phyloP scores from a whole-genome alignment of 1,284 basidiomycete genomes.

The Ustilago cynodontis region DNA sequence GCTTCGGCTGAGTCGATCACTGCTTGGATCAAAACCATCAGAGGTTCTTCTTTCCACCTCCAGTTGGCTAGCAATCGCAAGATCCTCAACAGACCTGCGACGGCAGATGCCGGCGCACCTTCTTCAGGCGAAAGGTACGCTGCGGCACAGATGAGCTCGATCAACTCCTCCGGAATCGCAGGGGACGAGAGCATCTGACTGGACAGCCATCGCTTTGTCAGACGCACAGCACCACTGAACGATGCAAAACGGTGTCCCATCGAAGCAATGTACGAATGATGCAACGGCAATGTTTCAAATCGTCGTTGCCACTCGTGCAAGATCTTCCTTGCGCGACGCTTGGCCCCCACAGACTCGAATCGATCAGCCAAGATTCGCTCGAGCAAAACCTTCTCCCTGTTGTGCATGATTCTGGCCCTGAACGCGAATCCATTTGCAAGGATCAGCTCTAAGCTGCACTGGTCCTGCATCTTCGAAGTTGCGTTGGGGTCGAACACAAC shows the following conservation, averaged over 20 bases:
- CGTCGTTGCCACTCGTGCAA: constrained; percentile 77
- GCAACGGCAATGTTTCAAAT: constrained; percentile 83
- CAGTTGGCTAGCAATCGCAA: constrained; percentile 81
- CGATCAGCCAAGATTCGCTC: constrained; percentile 76
- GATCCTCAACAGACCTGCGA: constrained; percentile 82
- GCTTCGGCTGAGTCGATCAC: constrained; percentile 63
- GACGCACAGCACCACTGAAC: constrained; percentile 84
- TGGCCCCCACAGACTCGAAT: constrained; percentile 65
- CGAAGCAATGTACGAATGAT: constrained; percentile 85
- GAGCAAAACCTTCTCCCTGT: constrained; percentile 84
- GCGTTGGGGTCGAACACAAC: constrained; percentile 72
- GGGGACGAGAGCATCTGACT: constrained; percentile 84
- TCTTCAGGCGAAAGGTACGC: constrained; percentile 72
- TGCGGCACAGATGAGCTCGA: constrained; percentile 85
- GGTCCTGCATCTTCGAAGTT: constrained; percentile 75
- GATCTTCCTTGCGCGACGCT: constrained; percentile 76
- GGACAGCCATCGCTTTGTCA: constrained; percentile 92
- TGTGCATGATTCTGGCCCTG: constrained; percentile 84
- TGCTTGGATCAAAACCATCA: constrained; percentile 72
- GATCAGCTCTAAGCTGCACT: constrained; percentile 81
- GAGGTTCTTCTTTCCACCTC: constrained; percentile 77
- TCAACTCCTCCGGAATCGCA: constrained; percentile 80
- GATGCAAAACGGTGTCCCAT: constrained; percentile 84
- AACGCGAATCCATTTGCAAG: constrained; percentile 89
- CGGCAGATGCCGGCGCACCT: constrained; percentile 71